phyloP scores from a whole-genome alignment of 371 early-diverging fungal species.

The Lichtheimia ramosa region DNA sequence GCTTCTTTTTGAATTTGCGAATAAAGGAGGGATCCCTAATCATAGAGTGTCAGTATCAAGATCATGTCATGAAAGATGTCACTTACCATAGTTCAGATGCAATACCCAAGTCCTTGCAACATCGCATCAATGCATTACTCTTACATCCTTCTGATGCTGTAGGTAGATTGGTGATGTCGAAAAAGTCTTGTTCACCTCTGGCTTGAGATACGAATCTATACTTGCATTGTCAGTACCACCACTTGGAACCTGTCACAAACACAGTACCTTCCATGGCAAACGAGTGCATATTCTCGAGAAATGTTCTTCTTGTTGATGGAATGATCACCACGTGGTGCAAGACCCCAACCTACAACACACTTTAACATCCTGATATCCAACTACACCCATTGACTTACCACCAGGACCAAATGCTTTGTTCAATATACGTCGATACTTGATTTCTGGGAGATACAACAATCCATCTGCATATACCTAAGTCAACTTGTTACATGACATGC shows the following conservation, averaged over 20 bases:
- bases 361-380: slow-evolving; percentile 46
- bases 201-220: slow-evolving; percentile 80
- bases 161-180: slow-evolving; percentile 71
- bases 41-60: slow-evolving; percentile 2
- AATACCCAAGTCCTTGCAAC: slow-evolving; percentile 96
- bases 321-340: slow-evolving; percentile 92
- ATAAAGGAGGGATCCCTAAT: slow-evolving; percentile 85
- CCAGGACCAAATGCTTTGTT: slow-evolving; percentile 96
- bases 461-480: slow-evolving; percentile 66
- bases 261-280: slow-evolving; percentile 77
- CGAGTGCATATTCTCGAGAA: slow-evolving; percentile 91
- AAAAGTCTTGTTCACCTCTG: slow-evolving; percentile 94
- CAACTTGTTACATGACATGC: too few species aligned
- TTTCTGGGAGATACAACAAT: slow-evolving; percentile 91
- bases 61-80: background rate
- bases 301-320: slow-evolving; percentile 76
- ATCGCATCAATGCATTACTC: slow-evolving; percentile 93
- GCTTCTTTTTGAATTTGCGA: slow-evolving; percentile 76
- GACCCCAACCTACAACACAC: slow-evolving; percentile 66
- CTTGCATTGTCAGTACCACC: background rate
- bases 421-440: slow-evolving; percentile 93
- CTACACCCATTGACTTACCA: slow-evolving; percentile 56
- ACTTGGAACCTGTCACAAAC: too few species aligned
- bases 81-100: slow-evolving; percentile 89
- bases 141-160: slow-evolving; percentile 94